phyloP scores from a whole-genome alignment of 345 rosid genomes.

The Abelmoschus esculentus region DNA sequence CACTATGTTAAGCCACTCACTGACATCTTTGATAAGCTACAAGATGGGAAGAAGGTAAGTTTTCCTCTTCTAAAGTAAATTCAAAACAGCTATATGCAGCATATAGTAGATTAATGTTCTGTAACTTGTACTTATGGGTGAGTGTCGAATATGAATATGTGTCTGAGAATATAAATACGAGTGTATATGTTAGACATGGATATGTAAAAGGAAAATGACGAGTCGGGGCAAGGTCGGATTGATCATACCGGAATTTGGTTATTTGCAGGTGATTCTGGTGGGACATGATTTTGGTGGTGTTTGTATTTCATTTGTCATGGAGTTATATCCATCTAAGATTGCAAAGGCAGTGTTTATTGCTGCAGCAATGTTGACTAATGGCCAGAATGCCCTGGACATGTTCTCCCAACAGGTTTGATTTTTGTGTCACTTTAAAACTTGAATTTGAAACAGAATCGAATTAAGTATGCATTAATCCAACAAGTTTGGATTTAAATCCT shows the following conservation, averaged over 20 bases:
- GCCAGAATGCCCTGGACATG: constrained; percentile 74
- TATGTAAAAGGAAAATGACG: too few relatives aligned
- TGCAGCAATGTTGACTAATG: constrained; percentile 69
- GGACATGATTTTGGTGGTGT: constrained; percentile 97
- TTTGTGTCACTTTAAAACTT: too few relatives aligned
- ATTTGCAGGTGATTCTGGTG: constrained; percentile 69
- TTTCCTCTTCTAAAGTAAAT: constrained; percentile 6
- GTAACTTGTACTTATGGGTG: too few relatives aligned
- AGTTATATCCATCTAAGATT: constrained; percentile 60
- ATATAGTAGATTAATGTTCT: neutral
- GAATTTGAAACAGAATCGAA: too few relatives aligned
- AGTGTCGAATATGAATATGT: too few relatives aligned
- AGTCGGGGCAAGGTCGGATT: too few relatives aligned
- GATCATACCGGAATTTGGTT: neutral
- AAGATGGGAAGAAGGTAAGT: constrained; percentile 53
- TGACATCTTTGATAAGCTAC: constrained; percentile 60
- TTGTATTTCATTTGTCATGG: constrained; percentile 77
- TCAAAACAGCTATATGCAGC: neutral
- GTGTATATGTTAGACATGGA: too few relatives aligned
- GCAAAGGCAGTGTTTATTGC: constrained; percentile 71
- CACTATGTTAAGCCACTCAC: constrained; percentile 84
- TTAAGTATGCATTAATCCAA: too few relatives aligned
- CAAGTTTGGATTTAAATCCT: too few relatives aligned
- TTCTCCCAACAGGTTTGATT: constrained; percentile 59
- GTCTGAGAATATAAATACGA: too few relatives aligned